A percentile compares a stretch with the other conserved stretches of the same genome.
These are phyloP conservation scores for Ceratobasidium theobromae DNA, from an alignment of 1,284 basidiomycete species.

Conservation along the genomic window DNA sequence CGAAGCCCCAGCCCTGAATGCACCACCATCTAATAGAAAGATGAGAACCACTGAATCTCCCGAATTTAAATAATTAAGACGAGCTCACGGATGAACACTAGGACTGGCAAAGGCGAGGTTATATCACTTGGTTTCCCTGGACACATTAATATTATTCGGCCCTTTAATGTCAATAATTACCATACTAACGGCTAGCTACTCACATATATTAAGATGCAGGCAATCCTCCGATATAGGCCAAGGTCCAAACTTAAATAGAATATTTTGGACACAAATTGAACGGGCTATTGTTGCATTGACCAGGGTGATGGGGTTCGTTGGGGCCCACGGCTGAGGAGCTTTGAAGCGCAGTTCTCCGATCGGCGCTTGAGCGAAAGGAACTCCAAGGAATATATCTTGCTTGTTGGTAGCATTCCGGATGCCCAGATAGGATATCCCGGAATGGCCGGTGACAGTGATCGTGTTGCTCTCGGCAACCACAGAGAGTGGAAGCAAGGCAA, in stretches of 20 bases:
- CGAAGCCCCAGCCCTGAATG: conserved; percentile 12
- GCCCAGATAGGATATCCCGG: no score
- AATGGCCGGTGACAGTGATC: no score
- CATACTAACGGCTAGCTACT: neutral
- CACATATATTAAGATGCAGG: conserved; percentile 28
- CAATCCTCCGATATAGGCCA: conserved; percentile 31
- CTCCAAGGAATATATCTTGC: no score
- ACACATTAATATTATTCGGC: neutral
- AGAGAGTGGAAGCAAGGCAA: no score
- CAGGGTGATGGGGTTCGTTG: no score
- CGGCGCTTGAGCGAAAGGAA: conserved; percentile 52
- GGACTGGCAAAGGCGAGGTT: conserved; percentile 23
- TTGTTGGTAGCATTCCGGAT: no score
- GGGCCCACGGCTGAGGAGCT: no score
- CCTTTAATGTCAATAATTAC: neutral
- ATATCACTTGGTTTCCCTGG: conserved; percentile 25
- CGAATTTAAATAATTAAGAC: neutral
- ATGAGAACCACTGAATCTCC: neutral
- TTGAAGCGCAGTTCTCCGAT: conserved; percentile 43
- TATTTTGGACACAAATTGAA: conserved; percentile 11
- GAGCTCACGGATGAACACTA: conserved; percentile 31
- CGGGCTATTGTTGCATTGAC: no score
- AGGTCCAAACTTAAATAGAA: neutral
- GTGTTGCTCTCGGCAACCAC: no score
- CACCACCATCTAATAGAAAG: conserved; percentile 10